Evolutionary conservation across 2,329 filamentous ascomycete genomes (phyloP), one percentile per base, ranked within the genome.

Genomic region (Dactylonectria estremocensis): DNA sequence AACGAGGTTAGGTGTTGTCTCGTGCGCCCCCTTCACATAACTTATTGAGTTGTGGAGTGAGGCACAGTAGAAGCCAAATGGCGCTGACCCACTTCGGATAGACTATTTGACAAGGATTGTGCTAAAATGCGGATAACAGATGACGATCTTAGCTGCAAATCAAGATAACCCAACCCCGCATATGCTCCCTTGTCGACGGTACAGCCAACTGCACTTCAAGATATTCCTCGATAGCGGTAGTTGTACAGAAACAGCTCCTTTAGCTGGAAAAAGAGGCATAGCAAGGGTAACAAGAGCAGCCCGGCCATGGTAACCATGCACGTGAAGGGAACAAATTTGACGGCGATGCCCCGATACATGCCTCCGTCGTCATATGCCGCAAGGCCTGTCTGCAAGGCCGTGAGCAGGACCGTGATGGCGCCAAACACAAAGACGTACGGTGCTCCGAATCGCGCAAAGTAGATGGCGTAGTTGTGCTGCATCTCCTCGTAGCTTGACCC

Each of bases 391-490:
- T 66, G 66, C 33, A 68, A 14, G 18, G 62, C 62, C 1, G 66
- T 59, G n/a, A 68, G 16, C 14, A 62, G 18, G 8, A 68, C 57
- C 43, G 67, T 55, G 6, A 69, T 35, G 6, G 59, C 69, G 9
- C 63, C 69, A 35, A 71, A 67, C 3, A 71, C 40, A 40, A 71
- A 69, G 16, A 69, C 13, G 33, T 60, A 64, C 3, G 67, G 67
- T 4, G 60, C 61, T 49, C n/a, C 57, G 33, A 67, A 69, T 3
- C 49, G 43, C 13, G 61, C 35, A 55, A 71, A 69, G 46, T 54
- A 64, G 11, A 43, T 50, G 35, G 53, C 64, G 43, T 71, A 71
- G 11, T 71, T 60, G 31, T 63, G 22, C n/a, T 63, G 6, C 10
- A 63, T 45, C 9, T 46, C 10, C 13, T 22, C 13, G 45, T 69